Base-by-base conservation (phyloP, 2,329 filamentous ascomycete genomes). In the Kalmusia sp. region DNA sequence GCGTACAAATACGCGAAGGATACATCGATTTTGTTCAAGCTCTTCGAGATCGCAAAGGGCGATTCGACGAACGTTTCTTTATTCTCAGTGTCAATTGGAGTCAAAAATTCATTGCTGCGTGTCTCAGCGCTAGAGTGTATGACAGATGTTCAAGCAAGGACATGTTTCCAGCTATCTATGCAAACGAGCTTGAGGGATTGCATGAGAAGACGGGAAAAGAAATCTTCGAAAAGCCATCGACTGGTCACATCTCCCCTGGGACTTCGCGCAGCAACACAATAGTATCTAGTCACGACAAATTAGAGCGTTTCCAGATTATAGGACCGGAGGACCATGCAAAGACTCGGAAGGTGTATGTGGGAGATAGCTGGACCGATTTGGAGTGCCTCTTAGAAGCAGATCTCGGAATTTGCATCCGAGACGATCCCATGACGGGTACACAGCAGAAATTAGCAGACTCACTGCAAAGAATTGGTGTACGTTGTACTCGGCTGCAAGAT, bases 71-170 rank as follows among this genome's bases (percentile, higher is more conserved):
- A 22, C 34, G 14, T 1, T 24, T 77, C 30, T 60, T 62, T 22
- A 73, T 81, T 15, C 41, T 80, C 5, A 80, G 77, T 47, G 79
- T 80, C 2, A 81, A 81, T 51, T 82, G 79, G 79, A 79, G 77
- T 52, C 66, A 65, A 15, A 62, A 61, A 1, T 79, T 79, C 51
- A 80, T 81, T 44, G 56, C 62, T 1, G 53, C 56, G 2, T 71
- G 67, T 39, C 54, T 74, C 5, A 34, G 39, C 14, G 49, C 59
- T 5, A 31, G 27, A 4, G 17, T 6, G 12, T 52, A 24, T 35
- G 50, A 9, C 53, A 31, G 37, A 33, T n/a, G 27, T 31, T 15
- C 19, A 9, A 25, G 35, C 4, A 12, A 19, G 15, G 24, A 30
- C 2, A n/a, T n/a, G n/a, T n/a, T n/a, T n/a, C 27, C 33, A 2